Percentiles rank a stretch among this genome's conserved stretches.
phyloP scores from a whole-genome alignment of 148 eudicot species.

The Oxyria digyna region DNA sequence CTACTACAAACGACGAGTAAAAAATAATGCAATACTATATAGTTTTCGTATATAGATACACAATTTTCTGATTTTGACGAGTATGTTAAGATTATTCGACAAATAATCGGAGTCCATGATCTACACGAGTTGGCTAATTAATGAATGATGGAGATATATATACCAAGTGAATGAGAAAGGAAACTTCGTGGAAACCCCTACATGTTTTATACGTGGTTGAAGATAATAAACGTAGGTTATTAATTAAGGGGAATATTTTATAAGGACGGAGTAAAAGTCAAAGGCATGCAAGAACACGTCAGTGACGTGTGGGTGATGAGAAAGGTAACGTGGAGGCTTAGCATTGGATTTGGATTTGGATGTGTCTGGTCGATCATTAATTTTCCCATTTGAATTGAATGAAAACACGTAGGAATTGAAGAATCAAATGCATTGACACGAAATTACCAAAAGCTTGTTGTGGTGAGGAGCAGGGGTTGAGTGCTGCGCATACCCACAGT shows the following conservation, averaged over 20 bases:
- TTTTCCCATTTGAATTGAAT: no score
- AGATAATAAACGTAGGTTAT: no score
- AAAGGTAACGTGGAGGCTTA: not conserved
- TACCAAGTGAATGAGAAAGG: not conserved
- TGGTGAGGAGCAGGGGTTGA: not conserved
- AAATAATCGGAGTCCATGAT: no score
- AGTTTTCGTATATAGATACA: no score
- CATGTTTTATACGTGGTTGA: not conserved
- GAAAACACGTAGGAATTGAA: not conserved
- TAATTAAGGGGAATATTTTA: no score
- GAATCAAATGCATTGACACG: not conserved
- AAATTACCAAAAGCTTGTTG: no score
- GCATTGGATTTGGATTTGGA: not conserved
- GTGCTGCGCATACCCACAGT: constrained; percentile 3
- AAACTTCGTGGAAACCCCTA: not conserved
- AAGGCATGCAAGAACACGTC: constrained; percentile 1
- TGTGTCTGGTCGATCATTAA: no score
- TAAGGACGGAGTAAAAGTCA: not conserved
- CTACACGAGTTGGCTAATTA: no score
- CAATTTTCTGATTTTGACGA: no score
- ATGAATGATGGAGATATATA: no score
- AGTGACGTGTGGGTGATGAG: not conserved
- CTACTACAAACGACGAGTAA: no score
- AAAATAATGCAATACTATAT: no score
- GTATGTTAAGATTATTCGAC: not conserved